A percentile compares a stretch with the other conserved stretches of the same genome.
phyloP scores from a whole-genome alignment of 164 flowering plant species.

The Akebia trifoliata region DNA sequence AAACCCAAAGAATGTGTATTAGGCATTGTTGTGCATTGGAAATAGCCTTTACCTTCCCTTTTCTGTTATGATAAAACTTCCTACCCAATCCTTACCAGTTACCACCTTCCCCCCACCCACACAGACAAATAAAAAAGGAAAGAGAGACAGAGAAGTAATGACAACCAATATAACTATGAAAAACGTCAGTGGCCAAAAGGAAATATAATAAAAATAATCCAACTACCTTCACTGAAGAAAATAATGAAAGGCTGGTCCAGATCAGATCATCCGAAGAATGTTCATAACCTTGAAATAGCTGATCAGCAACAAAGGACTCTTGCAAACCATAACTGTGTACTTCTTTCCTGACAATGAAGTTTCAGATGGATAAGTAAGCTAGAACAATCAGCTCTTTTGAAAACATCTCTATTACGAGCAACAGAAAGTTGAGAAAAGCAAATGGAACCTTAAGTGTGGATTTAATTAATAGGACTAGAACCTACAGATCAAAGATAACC shows the following conservation, averaged over 20 bases:
- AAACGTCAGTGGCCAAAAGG: background rate
- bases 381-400: background rate
- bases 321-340: constrained; percentile 48
- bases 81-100: no score
- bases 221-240: constrained; percentile 64
- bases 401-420: background rate
- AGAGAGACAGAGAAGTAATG: no score
- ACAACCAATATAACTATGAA: background rate
- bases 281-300: constrained; percentile 75
- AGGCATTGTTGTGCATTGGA: no score
- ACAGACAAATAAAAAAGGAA: no score
- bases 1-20: no score
- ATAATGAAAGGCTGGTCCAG: constrained; percentile 46
- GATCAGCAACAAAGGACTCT: constrained; percentile 74
- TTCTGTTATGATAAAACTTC: no score
- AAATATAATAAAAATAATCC: background rate
- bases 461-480: background rate
- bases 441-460: background rate
- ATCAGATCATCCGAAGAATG: constrained; percentile 66
- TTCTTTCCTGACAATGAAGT: constrained; percentile 38
- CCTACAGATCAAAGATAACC: background rate
- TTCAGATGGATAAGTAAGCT: background rate
- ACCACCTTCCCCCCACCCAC: no score
- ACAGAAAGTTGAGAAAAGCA: background rate
- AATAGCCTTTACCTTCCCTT: no score